These are phyloP conservation scores for Moesziomyces sp. DNA, from an alignment of 1,284 basidiomycete species.

Conservation along the genomic window DNA sequence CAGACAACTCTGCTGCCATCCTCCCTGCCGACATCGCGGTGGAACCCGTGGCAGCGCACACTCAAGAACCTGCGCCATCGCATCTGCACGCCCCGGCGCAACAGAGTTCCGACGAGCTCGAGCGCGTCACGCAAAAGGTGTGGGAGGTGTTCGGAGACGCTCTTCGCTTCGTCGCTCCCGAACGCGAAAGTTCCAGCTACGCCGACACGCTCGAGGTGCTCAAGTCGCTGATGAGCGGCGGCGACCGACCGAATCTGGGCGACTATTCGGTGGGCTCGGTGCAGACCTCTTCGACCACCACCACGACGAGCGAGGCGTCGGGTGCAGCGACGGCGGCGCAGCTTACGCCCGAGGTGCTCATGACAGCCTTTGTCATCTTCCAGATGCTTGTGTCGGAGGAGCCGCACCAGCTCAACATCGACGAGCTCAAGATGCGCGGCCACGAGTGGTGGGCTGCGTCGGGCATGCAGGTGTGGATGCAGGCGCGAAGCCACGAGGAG, in stretches of 20 bases:
- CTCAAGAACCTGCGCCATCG: constrained; percentile 4
- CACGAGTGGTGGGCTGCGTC: constrained; percentile 55
- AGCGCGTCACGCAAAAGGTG: constrained; percentile 52
- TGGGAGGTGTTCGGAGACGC: constrained; percentile 60
- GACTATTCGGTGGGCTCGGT: constrained; percentile 49
- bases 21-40: constrained; percentile 4
- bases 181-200: constrained; percentile 48
- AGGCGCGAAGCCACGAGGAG: constrained; percentile 26
- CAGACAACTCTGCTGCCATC: constrained; percentile 36
- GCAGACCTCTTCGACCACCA: constrained; percentile 34
- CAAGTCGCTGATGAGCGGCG: constrained; percentile 41
- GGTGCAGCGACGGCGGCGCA: constrained; percentile 21
- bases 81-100: constrained; percentile 20
- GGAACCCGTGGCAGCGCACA: background rate
- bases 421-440: constrained; percentile 49
- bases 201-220: constrained; percentile 51
- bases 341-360: constrained; percentile 44
- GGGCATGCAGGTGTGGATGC: constrained; percentile 45
- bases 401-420: constrained; percentile 54
- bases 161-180: constrained; percentile 52
- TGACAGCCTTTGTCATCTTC: constrained; percentile 59
- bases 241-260: constrained; percentile 19
- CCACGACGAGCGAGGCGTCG: constrained; percentile 28
- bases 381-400: constrained; percentile 50
- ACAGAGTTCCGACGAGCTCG: constrained; percentile 53